Evolutionary conservation across 495 filamentous ascomycete genomes (phyloP).

Genomic region (Neurospora sp.): DNA sequence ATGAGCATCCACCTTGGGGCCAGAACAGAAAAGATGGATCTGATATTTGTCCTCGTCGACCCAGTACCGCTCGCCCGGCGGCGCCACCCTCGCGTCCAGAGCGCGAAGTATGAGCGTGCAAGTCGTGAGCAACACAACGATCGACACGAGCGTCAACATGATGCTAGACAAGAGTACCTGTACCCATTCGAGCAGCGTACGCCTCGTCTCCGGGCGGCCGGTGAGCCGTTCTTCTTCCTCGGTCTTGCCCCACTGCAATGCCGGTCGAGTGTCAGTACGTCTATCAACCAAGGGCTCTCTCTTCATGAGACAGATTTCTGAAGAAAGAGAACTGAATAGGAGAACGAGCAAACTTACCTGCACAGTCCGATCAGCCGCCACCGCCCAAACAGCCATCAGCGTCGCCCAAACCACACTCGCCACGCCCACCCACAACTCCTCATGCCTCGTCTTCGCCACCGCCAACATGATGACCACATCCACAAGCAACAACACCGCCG

Average conservation of each 20-base stretch:
- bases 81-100: slow-evolving; percentile 57
- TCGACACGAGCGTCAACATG: slow-evolving; percentile 52
- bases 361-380: slow-evolving; percentile 51
- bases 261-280: not conserved
- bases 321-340: not conserved
- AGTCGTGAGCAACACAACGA: slow-evolving; percentile 62
- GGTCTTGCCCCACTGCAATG: slow-evolving; percentile 62
- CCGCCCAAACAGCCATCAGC: slow-evolving; percentile 33
- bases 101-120: slow-evolving; percentile 67
- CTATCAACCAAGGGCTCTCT: not conserved
- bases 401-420: slow-evolving; percentile 66
- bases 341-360: slow-evolving; percentile 7
- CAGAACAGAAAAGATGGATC: slow-evolving; percentile 77
- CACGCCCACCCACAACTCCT: slow-evolving; percentile 87
- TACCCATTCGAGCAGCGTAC: slow-evolving; percentile 72
- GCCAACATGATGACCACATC: slow-evolving; percentile 69
- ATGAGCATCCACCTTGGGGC: slow-evolving; percentile 43
- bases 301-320: not conserved
- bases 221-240: slow-evolving; percentile 91
- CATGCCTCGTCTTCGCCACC: slow-evolving; percentile 58
- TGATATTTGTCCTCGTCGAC: slow-evolving; percentile 75
- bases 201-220: slow-evolving; percentile 75
- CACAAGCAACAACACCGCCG: slow-evolving; percentile 63
- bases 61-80: slow-evolving; percentile 61
- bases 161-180: slow-evolving; percentile 70